Evolutionary conservation across 768 basidiomycete species (phyloP).

Genomic region (Boletus huronensis): DNA sequence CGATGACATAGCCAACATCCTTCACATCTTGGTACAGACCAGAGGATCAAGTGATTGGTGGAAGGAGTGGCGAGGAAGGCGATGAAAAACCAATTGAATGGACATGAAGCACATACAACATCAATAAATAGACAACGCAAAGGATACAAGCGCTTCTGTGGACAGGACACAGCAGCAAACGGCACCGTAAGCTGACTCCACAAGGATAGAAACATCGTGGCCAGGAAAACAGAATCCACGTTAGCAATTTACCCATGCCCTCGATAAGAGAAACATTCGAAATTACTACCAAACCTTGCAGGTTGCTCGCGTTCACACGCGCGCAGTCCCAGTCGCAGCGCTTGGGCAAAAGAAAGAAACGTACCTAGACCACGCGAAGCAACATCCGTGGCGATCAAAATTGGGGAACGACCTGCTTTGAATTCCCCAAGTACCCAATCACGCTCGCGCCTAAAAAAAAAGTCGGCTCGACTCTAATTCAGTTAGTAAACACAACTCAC

Average conservation of each 20-base stretch:
- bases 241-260: constrained; percentile 26
- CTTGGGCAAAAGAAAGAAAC: constrained; percentile 45
- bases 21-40: constrained; percentile 77
- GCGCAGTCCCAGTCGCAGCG: constrained; percentile 31
- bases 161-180: constrained; percentile 27
- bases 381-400: constrained; percentile 98
- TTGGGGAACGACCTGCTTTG: constrained; percentile 95
- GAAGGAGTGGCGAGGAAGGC: constrained; percentile 19
- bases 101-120: constrained; percentile 34
- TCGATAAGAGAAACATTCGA: constrained; percentile 19
- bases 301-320: constrained; percentile 31
- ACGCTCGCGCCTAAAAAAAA: constrained; percentile 74
- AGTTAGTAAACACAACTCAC: constrained; percentile 43
- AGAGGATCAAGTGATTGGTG: constrained; percentile 30
- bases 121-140: constrained; percentile 29
- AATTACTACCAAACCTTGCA: constrained; percentile 28
- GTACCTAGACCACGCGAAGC: constrained; percentile 99
- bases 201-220: constrained; percentile 22
- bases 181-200: constrained; percentile 13
- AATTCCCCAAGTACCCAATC: constrained; percentile 99
- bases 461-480: background rate
- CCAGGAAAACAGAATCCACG: constrained; percentile 20
- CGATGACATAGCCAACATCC: constrained; percentile 97
- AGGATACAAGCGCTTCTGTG: constrained; percentile 32
- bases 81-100: constrained; percentile 11